Evolutionary conservation across 2,329 filamentous ascomycete genomes (phyloP).

Genomic region (Paecilomyces dactylethromorphus): DNA sequence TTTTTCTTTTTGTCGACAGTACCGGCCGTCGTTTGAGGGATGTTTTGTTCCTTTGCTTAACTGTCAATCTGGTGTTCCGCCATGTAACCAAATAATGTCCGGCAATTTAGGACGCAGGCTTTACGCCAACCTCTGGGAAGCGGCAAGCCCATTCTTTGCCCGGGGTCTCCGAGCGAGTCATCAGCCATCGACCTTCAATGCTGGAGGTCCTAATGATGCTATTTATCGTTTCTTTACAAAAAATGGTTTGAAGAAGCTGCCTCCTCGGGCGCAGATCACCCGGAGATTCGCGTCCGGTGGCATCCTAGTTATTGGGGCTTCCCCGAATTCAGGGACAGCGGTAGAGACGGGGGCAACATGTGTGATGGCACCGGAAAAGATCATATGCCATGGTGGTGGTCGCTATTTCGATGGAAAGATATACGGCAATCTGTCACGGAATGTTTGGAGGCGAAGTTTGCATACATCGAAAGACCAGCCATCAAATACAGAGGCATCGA

Average conservation of each 20-base stretch:
- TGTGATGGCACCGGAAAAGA: constrained; percentile 22
- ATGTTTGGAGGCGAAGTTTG: constrained; percentile 23
- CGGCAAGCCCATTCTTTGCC: constrained; percentile 27
- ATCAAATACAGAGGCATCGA: constrained; percentile 9
- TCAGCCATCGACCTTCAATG: constrained; percentile 12
- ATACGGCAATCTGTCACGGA: constrained; percentile 10
- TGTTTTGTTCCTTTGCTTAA: neutral
- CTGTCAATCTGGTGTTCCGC: constrained; percentile 20
- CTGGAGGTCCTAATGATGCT: constrained; percentile 8
- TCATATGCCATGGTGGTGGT: constrained; percentile 18
- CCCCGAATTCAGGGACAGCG: constrained; percentile 22
- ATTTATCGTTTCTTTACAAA: constrained; percentile 10
- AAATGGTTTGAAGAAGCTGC: constrained; percentile 9
- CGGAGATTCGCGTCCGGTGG: constrained; percentile 51
- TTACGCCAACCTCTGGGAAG: constrained; percentile 38
- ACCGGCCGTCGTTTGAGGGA: neutral
- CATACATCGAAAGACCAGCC: constrained; percentile 20
- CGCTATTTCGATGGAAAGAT: constrained; percentile 12
- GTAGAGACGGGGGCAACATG: constrained; percentile 27
- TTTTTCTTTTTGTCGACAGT: neutral
- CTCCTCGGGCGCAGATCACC: constrained; percentile 30
- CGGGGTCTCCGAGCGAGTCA: constrained; percentile 19
- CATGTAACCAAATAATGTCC: constrained; percentile 43
- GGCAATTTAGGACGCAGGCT: constrained; percentile 41
- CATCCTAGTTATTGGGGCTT: constrained; percentile 45